A percentile compares a stretch with the other conserved stretches of the same genome.
Evolutionary conservation across 352 stramenopile species (phyloP).

Genomic region (Phytophthora agathidicida): DNA sequence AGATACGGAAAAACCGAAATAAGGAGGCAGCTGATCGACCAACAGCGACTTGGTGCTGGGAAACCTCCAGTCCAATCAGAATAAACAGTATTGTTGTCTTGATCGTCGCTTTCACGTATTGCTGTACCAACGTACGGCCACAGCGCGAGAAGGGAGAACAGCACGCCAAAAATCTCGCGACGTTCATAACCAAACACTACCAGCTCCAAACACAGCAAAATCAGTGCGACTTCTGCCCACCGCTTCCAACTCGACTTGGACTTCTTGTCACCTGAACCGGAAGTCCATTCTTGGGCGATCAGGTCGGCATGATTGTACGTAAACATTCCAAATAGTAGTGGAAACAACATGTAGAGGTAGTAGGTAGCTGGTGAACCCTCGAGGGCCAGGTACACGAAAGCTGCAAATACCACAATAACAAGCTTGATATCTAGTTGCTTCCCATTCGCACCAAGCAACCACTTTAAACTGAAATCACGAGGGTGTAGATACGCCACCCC

Average conservation of each 20-base stretch:
- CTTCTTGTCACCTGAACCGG: background rate
- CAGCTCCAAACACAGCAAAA: conserved; percentile 64
- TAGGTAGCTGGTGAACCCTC: conserved; percentile 78
- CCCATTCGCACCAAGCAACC: conserved; percentile 29
- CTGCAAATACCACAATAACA: conserved; percentile 26
- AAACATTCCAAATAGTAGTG: conserved; percentile 69
- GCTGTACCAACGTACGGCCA: conserved; percentile 44
- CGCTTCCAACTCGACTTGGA: conserved; percentile 19
- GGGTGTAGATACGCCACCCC: conserved; percentile 63
- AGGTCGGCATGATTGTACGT: conserved; percentile 52
- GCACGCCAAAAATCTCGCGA: conserved; percentile 65
- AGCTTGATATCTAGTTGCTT: conserved; percentile 40
- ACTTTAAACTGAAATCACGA: conserved; percentile 31
- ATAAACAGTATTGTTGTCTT: background rate
- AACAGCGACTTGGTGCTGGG: conserved; percentile 31
- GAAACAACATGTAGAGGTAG: conserved; percentile 78
- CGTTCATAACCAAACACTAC: conserved; percentile 74
- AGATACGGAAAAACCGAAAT: conserved; percentile 80
- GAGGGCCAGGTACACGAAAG: conserved; percentile 60
- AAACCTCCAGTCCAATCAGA: conserved; percentile 5
- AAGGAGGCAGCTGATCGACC: conserved; percentile 57
- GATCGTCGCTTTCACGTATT: conserved; percentile 1
- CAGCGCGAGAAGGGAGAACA: conserved; percentile 63
- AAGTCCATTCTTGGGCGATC: conserved; percentile 16
- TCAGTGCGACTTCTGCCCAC: conserved; percentile 40